A percentile compares a stretch with the other conserved stretches of the same genome.
phyloP scores from a whole-genome alignment of 2,329 filamentous ascomycete genomes.

The Ophiostoma piceae region DNA sequence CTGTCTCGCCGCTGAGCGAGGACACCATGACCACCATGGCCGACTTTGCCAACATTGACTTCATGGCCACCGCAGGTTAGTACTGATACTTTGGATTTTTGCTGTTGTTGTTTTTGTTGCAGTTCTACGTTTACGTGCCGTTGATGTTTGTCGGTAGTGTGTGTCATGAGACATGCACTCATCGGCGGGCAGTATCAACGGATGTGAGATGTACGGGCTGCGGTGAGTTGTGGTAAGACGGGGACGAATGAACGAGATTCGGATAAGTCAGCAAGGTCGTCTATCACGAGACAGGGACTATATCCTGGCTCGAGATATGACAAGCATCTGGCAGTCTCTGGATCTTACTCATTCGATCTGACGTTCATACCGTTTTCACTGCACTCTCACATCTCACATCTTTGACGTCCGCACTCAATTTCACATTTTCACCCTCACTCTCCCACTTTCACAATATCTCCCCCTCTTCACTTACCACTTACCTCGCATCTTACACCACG shows the following conservation, averaged over 20 bases:
- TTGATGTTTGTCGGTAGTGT: neutral
- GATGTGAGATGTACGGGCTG: neutral
- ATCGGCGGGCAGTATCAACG: neutral
- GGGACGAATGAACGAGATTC: neutral
- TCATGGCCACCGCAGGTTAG: conserved; percentile 45
- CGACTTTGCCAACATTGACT: conserved; percentile 47
- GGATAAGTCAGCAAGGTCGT: neutral
- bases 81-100: conserved; percentile 27
- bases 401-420: neutral
- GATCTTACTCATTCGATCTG: neutral
- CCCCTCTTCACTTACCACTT: neutral
- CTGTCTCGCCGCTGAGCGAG: conserved; percentile 30
- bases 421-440: neutral
- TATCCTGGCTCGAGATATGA: neutral
- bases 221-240: neutral
- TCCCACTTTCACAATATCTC: neutral
- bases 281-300: neutral
- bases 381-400: neutral
- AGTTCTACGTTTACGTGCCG: neutral
- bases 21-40: conserved; percentile 41
- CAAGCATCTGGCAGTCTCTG: neutral
- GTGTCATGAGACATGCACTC: neutral
- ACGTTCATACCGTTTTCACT: neutral
- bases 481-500: neutral
- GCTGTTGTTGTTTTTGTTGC: conserved; percentile 5